Evolutionary conservation across 805 yeast species (phyloP).

Genomic region (Komagataella pastoris): DNA sequence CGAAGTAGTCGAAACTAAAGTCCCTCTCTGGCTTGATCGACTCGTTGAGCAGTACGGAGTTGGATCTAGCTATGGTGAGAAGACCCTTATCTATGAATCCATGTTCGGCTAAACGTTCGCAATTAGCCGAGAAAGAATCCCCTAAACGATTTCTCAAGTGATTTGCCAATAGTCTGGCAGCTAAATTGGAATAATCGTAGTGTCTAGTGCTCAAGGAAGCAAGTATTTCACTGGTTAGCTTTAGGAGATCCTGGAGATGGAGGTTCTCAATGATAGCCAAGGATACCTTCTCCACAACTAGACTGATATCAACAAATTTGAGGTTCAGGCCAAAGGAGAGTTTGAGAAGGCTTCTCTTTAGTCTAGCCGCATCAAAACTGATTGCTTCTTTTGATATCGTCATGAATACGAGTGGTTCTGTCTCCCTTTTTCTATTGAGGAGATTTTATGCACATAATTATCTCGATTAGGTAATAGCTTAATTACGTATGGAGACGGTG

Average conservation of each 20-base stretch:
- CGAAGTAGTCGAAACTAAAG: conserved; percentile 69
- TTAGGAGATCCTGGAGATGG: conserved; percentile 24
- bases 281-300: conserved; percentile 31
- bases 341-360: background rate
- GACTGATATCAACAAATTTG: conserved; percentile 28
- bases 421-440: background rate
- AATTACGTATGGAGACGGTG: background rate
- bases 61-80: conserved; percentile 38
- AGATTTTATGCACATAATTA: background rate
- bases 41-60: conserved; percentile 49
- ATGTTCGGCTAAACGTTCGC: conserved; percentile 45
- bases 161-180: conserved; percentile 81
- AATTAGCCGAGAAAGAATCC: conserved; percentile 65
- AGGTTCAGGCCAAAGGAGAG: conserved; percentile 22
- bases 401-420: background rate
- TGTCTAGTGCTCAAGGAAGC: conserved; percentile 92
- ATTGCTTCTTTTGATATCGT: background rate
- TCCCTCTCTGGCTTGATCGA: conserved; percentile 68
- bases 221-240: conserved; percentile 76
- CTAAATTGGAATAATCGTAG: conserved; percentile 85
- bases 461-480: background rate
- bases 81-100: conserved; percentile 56
- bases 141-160: conserved; percentile 79
- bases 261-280: conserved; percentile 36
- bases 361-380: background rate